Base-by-base conservation (phyloP, 2,329 filamentous ascomycete species). In the Parastagonospora nodorum region DNA sequence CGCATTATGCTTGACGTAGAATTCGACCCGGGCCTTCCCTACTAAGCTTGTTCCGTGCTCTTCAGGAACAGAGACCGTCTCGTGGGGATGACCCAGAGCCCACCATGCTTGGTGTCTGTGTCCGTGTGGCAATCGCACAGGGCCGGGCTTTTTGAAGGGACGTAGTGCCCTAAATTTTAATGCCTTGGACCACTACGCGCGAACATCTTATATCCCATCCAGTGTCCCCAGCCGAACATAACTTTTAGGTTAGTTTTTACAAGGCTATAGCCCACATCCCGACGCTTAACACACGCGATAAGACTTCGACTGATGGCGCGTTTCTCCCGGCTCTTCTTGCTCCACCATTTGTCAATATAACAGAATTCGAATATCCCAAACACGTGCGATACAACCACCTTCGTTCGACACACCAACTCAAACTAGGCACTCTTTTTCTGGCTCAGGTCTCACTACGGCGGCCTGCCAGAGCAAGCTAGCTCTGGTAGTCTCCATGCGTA, bases 401-500 rank as follows among this genome's bases (percentile, higher is more conserved):
- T 61, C 60, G 65, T 58, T 63, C 66, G 63, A 58, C 63, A 63
- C 64, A 60, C 51, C 45, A 60, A 65, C 64, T 66, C 68, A 68
- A 69, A 68, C 69, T 64, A 67, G 58, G 63, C 58, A 65, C 67
- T 64, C 68, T 66, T 69, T 73, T 70, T 72, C 68, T 70, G 72
- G 72, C 70, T 70, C 73, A 71, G 72, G 72, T 74, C 73, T 74
- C 63, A 74, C 68, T 64, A 67, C 68, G 72, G 75, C 74, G 68
- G 73, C 72, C 74, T 78, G 75, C 75, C 74, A 76, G 76, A 77
- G 76, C 75, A 71, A 74, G 68, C 63, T 74, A 73, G 75, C 76
- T 78, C 76, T 77, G 75, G 77, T 76, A 78, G 76, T 75, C 75
- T 77, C 73, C 71, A 78, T 77, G 75, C 75, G 74, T 73, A 75